A percentile compares a stretch with the other conserved stretches of the same genome.
phyloP scores from a whole-genome alignment of 495 filamentous ascomycete species.

The Talaromyces ruber region DNA sequence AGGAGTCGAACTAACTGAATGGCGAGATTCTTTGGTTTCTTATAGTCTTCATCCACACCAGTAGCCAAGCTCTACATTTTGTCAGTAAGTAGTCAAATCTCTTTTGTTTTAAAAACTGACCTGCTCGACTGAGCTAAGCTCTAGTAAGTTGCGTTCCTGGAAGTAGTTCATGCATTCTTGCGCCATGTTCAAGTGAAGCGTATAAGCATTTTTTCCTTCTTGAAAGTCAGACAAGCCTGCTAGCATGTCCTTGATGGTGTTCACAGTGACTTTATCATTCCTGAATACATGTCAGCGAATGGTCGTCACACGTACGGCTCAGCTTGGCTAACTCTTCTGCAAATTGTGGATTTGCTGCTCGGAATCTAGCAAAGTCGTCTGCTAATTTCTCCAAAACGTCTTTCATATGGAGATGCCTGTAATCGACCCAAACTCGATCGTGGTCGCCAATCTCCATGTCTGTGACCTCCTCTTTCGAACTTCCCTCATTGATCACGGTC shows the following conservation, averaged over 20 bases:
- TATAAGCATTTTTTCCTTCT: conserved; percentile 89
- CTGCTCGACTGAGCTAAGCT: conserved; percentile 80
- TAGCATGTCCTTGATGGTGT: conserved; percentile 95
- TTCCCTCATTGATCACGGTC: conserved; percentile 64
- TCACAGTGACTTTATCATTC: conserved; percentile 61
- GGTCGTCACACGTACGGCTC: not conserved
- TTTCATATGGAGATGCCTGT: conserved; percentile 94
- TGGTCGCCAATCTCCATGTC: conserved; percentile 85
- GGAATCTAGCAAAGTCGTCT: conserved; percentile 84
- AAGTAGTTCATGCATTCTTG: conserved; percentile 94
- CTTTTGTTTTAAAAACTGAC: conserved; percentile 16
- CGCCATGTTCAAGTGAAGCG: conserved; percentile 94
- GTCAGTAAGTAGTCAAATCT: conserved; percentile 5
- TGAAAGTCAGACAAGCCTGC: conserved; percentile 91
- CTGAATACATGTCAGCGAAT: conserved; percentile 13
- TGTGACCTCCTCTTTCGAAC: conserved; percentile 60
- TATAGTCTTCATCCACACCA: conserved; percentile 85
- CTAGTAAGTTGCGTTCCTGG: conserved; percentile 70
- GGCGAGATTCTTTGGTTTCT: conserved; percentile 80
- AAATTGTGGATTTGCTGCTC: conserved; percentile 90
- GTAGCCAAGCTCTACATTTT: conserved; percentile 64
- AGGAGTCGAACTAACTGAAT: conserved; percentile 79
- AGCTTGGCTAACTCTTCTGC: conserved; percentile 49
- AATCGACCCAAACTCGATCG: conserved; percentile 88
- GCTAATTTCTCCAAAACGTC: conserved; percentile 92